Conservation (phyloP, 331 rosid genomes). For the Acacia pycnantha region DNA sequence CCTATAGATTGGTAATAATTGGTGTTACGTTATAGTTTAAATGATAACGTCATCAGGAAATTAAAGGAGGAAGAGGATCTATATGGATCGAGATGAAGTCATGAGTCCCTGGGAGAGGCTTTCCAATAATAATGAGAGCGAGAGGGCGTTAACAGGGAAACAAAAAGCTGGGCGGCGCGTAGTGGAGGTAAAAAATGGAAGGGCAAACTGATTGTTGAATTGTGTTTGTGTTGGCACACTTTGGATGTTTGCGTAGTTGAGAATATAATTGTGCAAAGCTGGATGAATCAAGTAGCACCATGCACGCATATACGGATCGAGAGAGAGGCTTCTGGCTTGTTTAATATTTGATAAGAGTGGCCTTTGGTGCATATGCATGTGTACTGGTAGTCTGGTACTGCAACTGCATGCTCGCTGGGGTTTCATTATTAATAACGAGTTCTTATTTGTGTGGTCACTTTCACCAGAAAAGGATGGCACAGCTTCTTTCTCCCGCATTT, state of each 20-base stretch:
- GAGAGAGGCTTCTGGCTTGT: neutral
- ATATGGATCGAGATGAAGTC: neutral
- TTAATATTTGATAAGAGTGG: neutral
- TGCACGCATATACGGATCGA: neutral
- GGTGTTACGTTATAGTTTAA: no score
- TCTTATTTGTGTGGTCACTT: neutral
- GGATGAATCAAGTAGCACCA: neutral
- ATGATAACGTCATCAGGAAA: no score
- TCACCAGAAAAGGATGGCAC: neutral
- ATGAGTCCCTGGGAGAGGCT: neutral
- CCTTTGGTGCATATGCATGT: neutral
- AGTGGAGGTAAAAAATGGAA: neutral
- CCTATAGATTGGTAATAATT: no score
- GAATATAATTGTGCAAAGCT: slow-evolving; percentile 4
- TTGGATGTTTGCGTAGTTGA: no score
- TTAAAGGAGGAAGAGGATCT: no score
- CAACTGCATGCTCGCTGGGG: neutral
- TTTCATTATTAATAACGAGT: neutral
- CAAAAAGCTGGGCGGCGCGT: no score
- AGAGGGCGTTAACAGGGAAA: neutral
- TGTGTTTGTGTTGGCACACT: neutral
- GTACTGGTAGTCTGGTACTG: no score
- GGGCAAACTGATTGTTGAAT: no score
- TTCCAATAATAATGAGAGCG: no score
- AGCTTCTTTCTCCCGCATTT: neutral